Percentiles rank a stretch among this genome's conserved stretches.
phyloP scores from a whole-genome alignment of 768 basidiomycete genomes.

The Pholiota microspora region DNA sequence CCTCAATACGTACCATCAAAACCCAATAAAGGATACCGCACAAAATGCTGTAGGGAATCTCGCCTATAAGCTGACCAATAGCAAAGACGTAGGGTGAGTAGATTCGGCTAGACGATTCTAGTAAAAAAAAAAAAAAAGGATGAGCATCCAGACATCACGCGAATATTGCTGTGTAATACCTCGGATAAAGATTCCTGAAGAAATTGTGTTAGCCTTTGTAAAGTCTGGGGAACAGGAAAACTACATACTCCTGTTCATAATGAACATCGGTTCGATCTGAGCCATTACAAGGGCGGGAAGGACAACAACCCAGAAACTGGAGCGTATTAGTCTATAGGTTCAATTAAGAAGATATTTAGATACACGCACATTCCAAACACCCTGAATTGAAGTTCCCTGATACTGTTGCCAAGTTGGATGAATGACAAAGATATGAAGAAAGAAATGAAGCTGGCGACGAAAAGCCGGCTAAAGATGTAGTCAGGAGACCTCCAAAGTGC shows the following conservation, averaged over 20 bases:
- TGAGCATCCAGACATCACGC: too few relatives aligned
- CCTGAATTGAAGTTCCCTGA: conserved; percentile 74
- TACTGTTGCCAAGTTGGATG: conserved; percentile 64
- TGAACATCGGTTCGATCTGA: conserved; percentile 83
- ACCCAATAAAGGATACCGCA: conserved; percentile 78
- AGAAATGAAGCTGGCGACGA: conserved; percentile 70
- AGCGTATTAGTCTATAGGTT: not conserved
- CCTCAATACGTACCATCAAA: conserved; percentile 49
- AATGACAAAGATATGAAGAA: conserved; percentile 77
- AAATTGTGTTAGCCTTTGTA: not conserved
- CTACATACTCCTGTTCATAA: conserved; percentile 55
- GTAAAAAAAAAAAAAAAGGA: not conserved
- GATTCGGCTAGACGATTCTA: conserved; percentile 79
- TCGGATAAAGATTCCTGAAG: conserved; percentile 38
- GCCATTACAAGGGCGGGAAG: conserved; percentile 76
- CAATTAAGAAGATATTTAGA: too few relatives aligned
- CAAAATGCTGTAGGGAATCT: conserved; percentile 73
- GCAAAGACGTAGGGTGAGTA: conserved; percentile 87
- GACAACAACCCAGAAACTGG: conserved; percentile 64
- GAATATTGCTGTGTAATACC: conserved; percentile 12
- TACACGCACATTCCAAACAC: conserved; percentile 69
- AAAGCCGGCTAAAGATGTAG: conserved; percentile 82
- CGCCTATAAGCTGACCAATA: conserved; percentile 75
- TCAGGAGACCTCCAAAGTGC: conserved; percentile 84
- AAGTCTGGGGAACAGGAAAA: not conserved